phyloP scores from a whole-genome alignment of 768 basidiomycete species.

The Leccinum olivaceopallidum region DNA sequence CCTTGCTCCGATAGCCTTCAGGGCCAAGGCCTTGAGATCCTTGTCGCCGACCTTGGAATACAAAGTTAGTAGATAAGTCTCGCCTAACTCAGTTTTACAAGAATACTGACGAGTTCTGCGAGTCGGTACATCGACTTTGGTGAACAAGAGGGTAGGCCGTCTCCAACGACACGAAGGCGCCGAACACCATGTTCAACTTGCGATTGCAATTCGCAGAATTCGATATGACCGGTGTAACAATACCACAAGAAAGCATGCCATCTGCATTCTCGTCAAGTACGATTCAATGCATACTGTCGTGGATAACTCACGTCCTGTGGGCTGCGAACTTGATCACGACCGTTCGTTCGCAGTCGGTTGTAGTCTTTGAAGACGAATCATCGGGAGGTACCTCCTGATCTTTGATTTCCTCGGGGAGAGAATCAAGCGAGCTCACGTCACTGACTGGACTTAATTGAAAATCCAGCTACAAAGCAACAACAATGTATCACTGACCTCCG shows the following conservation, averaged over 20 bases:
- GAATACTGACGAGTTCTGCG: slow-evolving; percentile 29
- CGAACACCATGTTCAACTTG: slow-evolving; percentile 6
- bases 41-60: slow-evolving; percentile 16
- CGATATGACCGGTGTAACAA: slow-evolving; percentile 23
- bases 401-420: slow-evolving; percentile 9
- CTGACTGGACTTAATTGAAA: slow-evolving; percentile 14
- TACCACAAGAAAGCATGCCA: slow-evolving; percentile 30
- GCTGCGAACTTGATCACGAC: slow-evolving; percentile 17
- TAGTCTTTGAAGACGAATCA: not conserved
- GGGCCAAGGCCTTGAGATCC: slow-evolving; percentile 17
- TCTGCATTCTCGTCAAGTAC: slow-evolving; percentile 7
- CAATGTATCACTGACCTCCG: slow-evolving; percentile 3
- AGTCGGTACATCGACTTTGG: slow-evolving; percentile 41
- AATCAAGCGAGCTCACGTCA: not conserved
- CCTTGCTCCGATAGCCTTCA: slow-evolving; percentile 19
- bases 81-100: not conserved
- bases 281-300: not conserved
- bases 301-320: slow-evolving; percentile 13
- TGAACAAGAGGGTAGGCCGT: slow-evolving; percentile 25
- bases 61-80: not conserved
- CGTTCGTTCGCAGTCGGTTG: not conserved
- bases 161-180: not conserved
- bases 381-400: not conserved
- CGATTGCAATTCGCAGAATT: slow-evolving; percentile 21
- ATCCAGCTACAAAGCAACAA: not conserved